Base-by-base conservation (phyloP, 768 basidiomycete genomes). In the Pleurotus djamor region DNA sequence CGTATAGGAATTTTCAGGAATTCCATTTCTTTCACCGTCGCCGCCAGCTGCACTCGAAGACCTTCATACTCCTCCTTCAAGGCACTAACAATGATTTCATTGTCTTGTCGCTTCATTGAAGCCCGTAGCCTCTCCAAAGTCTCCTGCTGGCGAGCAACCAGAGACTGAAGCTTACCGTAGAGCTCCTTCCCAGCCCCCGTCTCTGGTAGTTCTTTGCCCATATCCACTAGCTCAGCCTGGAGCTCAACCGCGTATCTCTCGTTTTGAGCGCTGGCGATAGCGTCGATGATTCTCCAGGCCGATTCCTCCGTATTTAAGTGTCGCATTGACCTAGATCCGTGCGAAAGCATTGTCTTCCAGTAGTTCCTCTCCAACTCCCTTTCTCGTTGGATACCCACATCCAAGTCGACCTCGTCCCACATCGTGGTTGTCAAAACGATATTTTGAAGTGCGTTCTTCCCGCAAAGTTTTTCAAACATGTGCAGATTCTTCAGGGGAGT, bases 391-490 rank as follows among this genome's bases (percentile, higher is more conserved):
- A 28, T 13, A 6, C 59, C 59, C 4, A 7, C 21, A 16, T 48
- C 35, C 4, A 13, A 14, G 13, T 58, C 50, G 7, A 58, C 59
- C 12, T 58, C 43, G 21, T 60, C 51, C 62, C 62, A 63, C 59
- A 58, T 63, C 13, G 62, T 63, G 3, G 62, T 63, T 9, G 49
- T 45, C 13, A 63, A 48, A 4, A 60, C 45, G 48, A 63, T 48
- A 44, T 60, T 60, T 32, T 52, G 48, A 13, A 61, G 17, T 13
- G 45, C 50, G 14, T 54, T 41, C 33, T 55, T 57, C 2, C 66
- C 64, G 51, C 65, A 68, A 13, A 67, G 32, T 10, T 61, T 57
- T 14, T 50, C 12, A 48, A 68, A 66, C 48, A 59, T 45, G 10
- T 48, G 21, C 5, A 68, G 54, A 33, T 63, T 59, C n/a, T 51